Evolutionary conservation across 2,329 filamentous ascomycete species (phyloP), one percentile per base, ranked within the genome.

Genomic region (Parastagonospora avenae): DNA sequence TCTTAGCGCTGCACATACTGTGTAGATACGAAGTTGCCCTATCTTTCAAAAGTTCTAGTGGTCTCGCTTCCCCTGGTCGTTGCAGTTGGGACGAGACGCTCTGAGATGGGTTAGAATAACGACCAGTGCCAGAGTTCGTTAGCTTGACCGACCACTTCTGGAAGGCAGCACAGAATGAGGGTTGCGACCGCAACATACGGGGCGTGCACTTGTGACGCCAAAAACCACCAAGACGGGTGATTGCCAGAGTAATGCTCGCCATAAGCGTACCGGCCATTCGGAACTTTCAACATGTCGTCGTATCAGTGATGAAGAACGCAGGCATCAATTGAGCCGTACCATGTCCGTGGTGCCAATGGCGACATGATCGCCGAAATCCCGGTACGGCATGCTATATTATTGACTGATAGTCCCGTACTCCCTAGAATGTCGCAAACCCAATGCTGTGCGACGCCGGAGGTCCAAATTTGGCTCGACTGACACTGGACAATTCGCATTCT

Each of bases 221-320:
- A 62, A 71, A 68, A 67, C 70, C 68, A 71, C 63, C 52, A 42
- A 38, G 59, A 65, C 68, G 70, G 70, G 62, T 72, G 68, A 72
- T 72, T 62, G 63, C 53, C 70, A 50, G 15, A 38, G 42, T 32
- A 37, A 40, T 36, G 28, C 36, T 35, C 16, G 36, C 33, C 15
- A 27, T 7, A 12, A 40, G 27, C 1, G 36, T 40, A 40, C 44
- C 44, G 35, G 28, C 28, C 16, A 12, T 29, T 29, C 28, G 44
- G 44, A 11, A 46, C 36, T 29, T 40, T 24, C 35, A 16, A 12
- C 12, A 14, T 15, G 35, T 32, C 41, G 14, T 15, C 19, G 33
- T 30, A 32, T 39, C 27, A 39, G 19, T 24, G 14, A 33, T 24
- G 30, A 42, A 15, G 30, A 14, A n/a, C 32, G 40, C 33, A 38